Percentiles rank a stretch among this genome's conserved stretches.
phyloP scores from a whole-genome alignment of 2,329 filamentous ascomycete genomes.

The Aspergillus pseudonomiae region DNA sequence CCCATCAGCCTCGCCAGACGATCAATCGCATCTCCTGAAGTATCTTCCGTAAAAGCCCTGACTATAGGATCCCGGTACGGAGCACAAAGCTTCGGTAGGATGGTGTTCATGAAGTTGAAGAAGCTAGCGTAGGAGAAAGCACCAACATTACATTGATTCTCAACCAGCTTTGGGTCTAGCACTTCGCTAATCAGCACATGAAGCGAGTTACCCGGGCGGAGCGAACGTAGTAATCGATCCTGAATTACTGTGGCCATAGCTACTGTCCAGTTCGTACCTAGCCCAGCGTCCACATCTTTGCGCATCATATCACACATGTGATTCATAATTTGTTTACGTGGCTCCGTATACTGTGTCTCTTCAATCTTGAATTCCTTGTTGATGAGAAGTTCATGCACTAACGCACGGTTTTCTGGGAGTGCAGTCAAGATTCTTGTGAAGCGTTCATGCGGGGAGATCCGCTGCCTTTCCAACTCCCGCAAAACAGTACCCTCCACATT shows the following conservation, averaged over 20 bases:
- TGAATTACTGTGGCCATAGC: slow-evolving; percentile 69
- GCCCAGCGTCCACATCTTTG: slow-evolving; percentile 57
- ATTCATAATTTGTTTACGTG: slow-evolving; percentile 60
- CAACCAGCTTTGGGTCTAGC: slow-evolving; percentile 61
- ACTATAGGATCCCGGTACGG: slow-evolving; percentile 65
- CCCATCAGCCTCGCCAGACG: slow-evolving; percentile 65
- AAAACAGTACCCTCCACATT: slow-evolving; percentile 38
- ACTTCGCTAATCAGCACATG: slow-evolving; percentile 63
- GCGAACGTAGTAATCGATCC: slow-evolving; percentile 60
- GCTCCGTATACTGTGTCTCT: slow-evolving; percentile 50
- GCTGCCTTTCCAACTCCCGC: slow-evolving; percentile 39
- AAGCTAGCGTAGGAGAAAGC: slow-evolving; percentile 67
- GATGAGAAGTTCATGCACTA: slow-evolving; percentile 67
- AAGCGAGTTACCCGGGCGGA: slow-evolving; percentile 64
- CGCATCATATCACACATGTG: slow-evolving; percentile 63
- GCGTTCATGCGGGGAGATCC: slow-evolving; percentile 42
- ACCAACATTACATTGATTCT: slow-evolving; percentile 60
- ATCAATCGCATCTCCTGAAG: slow-evolving; percentile 60
- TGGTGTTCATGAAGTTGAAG: slow-evolving; percentile 64
- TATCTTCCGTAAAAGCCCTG: slow-evolving; percentile 57
- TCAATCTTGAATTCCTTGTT: slow-evolving; percentile 67
- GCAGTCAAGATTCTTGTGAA: slow-evolving; percentile 60
- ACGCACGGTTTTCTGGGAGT: slow-evolving; percentile 62
- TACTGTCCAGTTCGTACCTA: slow-evolving; percentile 62
- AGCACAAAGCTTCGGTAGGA: slow-evolving; percentile 66